phyloP scores from a whole-genome alignment of 2,329 filamentous ascomycete species.

The Claviceps africana region DNA sequence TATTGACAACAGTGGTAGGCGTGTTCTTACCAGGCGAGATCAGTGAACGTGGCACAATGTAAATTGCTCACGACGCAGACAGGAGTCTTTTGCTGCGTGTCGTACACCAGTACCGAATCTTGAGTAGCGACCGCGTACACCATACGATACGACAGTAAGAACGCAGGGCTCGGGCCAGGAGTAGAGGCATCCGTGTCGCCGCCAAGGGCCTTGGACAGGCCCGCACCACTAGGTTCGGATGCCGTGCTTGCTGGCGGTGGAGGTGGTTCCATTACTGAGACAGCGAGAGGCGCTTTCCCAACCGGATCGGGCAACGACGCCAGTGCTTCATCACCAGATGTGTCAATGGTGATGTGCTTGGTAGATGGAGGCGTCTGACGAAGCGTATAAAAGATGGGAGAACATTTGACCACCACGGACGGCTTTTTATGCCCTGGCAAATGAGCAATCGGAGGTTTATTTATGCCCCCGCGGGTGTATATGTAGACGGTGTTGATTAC shows the following conservation, averaged over 20 bases:
- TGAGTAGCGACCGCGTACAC: slow-evolving; percentile 95
- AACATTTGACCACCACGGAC: slow-evolving; percentile 89
- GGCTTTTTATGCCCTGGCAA: slow-evolving; percentile 96
- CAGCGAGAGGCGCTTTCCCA: slow-evolving; percentile 42
- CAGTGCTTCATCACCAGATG: slow-evolving; percentile 73
- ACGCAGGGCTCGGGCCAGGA: slow-evolving; percentile 54
- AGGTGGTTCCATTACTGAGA: slow-evolving; percentile 71
- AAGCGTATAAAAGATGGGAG: slow-evolving; percentile 74
- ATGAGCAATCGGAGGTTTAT: slow-evolving; percentile 90
- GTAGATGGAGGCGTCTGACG: slow-evolving; percentile 55
- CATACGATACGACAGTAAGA: slow-evolving; percentile 81
- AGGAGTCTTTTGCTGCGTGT: slow-evolving; percentile 91
- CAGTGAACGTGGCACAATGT: slow-evolving; percentile 94
- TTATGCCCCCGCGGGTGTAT: slow-evolving; percentile 89
- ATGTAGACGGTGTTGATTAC: slow-evolving; percentile 97
- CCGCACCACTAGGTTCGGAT: slow-evolving; percentile 32
- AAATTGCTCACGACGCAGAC: slow-evolving; percentile 92
- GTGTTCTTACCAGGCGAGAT: slow-evolving; percentile 68
- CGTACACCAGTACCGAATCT: slow-evolving; percentile 86
- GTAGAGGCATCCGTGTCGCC: slow-evolving; percentile 33
- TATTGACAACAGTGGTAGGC: background rate
- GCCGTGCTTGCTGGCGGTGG: slow-evolving; percentile 43
- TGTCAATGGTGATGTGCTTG: slow-evolving; percentile 88
- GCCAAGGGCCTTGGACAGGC: slow-evolving; percentile 35
- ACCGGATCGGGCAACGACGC: slow-evolving; percentile 72